Conservation (phyloP, 495 filamentous ascomycete genomes). For the Massariosphaeria phaeospora region DNA sequence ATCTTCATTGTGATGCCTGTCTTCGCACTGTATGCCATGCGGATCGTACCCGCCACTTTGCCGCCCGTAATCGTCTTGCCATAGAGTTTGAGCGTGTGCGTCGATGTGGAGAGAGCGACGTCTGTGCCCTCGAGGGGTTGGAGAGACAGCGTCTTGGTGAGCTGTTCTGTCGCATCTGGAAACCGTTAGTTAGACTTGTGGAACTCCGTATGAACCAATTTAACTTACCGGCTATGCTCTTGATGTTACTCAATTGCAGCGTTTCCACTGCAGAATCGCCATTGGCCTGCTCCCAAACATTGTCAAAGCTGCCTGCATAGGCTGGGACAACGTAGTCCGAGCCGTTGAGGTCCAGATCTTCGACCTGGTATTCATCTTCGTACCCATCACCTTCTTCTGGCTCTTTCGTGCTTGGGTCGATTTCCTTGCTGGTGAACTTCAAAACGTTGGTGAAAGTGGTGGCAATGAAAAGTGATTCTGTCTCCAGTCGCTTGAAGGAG, state of each 20-base stretch:
- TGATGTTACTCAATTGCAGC: constrained; percentile 78
- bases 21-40: constrained; percentile 92
- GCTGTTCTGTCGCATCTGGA: constrained; percentile 87
- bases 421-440: constrained; percentile 96
- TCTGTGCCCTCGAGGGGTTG: constrained; percentile 94
- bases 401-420: constrained; percentile 89
- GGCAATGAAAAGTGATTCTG: constrained; percentile 64
- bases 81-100: constrained; percentile 91
- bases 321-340: constrained; percentile 91
- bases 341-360: constrained; percentile 84
- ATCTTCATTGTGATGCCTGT: constrained; percentile 93
- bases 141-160: constrained; percentile 77
- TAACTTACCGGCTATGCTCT: constrained; percentile 83
- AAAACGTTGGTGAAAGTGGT: constrained; percentile 85
- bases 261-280: constrained; percentile 91
- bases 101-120: constrained; percentile 76
- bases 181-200: constrained; percentile 39
- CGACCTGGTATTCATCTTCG: constrained; percentile 95
- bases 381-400: constrained; percentile 85
- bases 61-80: constrained; percentile 93
- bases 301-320: constrained; percentile 90
- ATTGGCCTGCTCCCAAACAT: constrained; percentile 93
- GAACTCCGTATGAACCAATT: background rate
- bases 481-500: constrained; percentile 77
- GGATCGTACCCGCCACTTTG: constrained; percentile 75